phyloP scores from a whole-genome alignment of 805 yeast species.

The Ogataea allantospora region DNA sequence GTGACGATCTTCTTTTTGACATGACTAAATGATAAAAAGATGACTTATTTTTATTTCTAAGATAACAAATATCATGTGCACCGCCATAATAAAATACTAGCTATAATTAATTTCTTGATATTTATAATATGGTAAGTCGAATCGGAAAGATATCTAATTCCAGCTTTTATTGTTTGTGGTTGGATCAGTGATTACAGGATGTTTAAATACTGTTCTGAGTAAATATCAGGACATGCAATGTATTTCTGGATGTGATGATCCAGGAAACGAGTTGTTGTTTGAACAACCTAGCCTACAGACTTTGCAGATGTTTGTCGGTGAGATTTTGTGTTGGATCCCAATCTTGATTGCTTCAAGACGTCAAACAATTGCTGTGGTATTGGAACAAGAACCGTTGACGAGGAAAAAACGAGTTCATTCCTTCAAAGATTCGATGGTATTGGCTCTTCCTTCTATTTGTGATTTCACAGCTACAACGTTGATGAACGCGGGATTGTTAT shows the following conservation, averaged over 20 bases:
- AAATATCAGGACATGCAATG: slow-evolving; percentile 77
- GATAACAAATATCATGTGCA: slow-evolving; percentile 4
- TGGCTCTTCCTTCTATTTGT: slow-evolving; percentile 65
- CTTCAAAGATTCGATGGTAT: slow-evolving; percentile 31
- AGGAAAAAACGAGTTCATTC: slow-evolving; percentile 16
- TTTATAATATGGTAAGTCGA: slow-evolving; percentile 2
- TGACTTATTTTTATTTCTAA: slow-evolving; percentile 2
- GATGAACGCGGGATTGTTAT: slow-evolving; percentile 70
- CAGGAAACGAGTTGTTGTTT: slow-evolving; percentile 49
- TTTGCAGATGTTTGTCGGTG: slow-evolving; percentile 79
- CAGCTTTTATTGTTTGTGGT: slow-evolving; percentile 31
- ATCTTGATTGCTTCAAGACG: slow-evolving; percentile 15
- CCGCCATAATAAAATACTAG: slow-evolving; percentile 2
- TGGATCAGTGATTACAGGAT: slow-evolving; percentile 68
- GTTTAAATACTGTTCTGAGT: slow-evolving; percentile 69
- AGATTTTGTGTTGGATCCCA: slow-evolving; percentile 42
- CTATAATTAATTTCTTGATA: slow-evolving; percentile 1
- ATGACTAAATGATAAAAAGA: not conserved
- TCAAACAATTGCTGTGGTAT: too few relatives aligned
- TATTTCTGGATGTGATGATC: slow-evolving; percentile 51
- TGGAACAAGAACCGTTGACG: not conserved
- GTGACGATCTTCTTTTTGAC: slow-evolving; percentile 23
- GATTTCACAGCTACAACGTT: slow-evolving; percentile 74
- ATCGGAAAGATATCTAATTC: not conserved
- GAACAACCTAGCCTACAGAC: slow-evolving; percentile 82